phyloP scores from a whole-genome alignment of 108 stramenopile species.

The Ochromonas danica region DNA sequence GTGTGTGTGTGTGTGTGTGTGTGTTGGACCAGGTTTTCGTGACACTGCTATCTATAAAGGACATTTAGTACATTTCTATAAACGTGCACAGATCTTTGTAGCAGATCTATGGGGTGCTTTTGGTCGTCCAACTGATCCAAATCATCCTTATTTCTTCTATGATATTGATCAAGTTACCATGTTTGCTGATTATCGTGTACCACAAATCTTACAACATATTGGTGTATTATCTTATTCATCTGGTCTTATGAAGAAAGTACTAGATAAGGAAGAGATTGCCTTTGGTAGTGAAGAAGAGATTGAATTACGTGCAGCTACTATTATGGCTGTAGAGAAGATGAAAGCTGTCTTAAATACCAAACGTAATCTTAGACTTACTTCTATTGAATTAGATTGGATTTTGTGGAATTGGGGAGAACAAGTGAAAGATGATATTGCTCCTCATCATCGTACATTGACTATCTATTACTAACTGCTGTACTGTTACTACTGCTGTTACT shows the following conservation, averaged over 20 bases:
- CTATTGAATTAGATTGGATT: constrained; percentile 55
- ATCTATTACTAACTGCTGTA: constrained; percentile 58
- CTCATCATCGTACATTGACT: constrained; percentile 56
- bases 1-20: no score
- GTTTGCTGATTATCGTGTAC: constrained; percentile 88
- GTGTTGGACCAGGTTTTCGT: constrained; percentile 77
- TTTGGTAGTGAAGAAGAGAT: constrained; percentile 68
- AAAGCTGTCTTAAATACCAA: constrained; percentile 23
- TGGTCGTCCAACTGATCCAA: constrained; percentile 29
- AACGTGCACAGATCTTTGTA: constrained; percentile 84
- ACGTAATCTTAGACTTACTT: constrained; percentile 1
- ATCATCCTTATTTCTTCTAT: constrained; percentile 47
- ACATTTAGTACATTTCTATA: constrained; percentile 68
- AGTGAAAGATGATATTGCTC: constrained; percentile 45
- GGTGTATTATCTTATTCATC: constrained; percentile 67
- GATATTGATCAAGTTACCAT: constrained; percentile 68
- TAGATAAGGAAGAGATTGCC: constrained; percentile 57
- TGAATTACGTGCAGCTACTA: constrained; percentile 78
- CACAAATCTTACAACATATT: constrained; percentile 74
- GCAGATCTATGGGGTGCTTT: constrained; percentile 80
- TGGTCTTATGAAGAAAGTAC: constrained; percentile 58
- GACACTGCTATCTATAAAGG: constrained; percentile 55
- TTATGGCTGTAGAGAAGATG: constrained; percentile 75
- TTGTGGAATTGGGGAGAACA: constrained; percentile 55
- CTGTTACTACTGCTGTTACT: no score